These are phyloP conservation scores for Cubamyces sp. DNA, from an alignment of 768 basidiomycete species.

Conservation along the genomic window DNA sequence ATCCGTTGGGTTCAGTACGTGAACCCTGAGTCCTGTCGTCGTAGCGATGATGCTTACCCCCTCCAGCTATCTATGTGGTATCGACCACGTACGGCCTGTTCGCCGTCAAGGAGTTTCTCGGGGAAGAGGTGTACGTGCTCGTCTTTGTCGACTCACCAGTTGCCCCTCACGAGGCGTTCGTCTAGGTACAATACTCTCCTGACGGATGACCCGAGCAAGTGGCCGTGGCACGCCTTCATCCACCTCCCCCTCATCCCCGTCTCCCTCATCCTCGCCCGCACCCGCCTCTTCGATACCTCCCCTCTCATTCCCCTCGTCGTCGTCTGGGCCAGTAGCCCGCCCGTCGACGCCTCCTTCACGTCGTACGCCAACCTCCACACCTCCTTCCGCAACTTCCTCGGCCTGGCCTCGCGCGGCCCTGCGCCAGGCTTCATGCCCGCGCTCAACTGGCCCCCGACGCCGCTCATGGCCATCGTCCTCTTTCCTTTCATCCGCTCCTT, in stretches of 20 bases:
- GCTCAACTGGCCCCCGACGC: constrained; percentile 40
- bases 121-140: constrained; percentile 54
- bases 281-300: constrained; percentile 31
- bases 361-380: constrained; percentile 32
- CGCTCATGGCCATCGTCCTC: constrained; percentile 34
- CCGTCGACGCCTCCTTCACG: constrained; percentile 21
- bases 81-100: constrained; percentile 73
- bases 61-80: constrained; percentile 49
- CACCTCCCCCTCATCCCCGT: constrained; percentile 76
- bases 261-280: constrained; percentile 64
- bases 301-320: constrained; percentile 39
- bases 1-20: constrained; percentile 66
- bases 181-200: constrained; percentile 70
- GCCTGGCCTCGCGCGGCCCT: neutral
- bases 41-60: constrained; percentile 13
- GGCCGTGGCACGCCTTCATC: constrained; percentile 77
- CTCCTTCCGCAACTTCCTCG: constrained; percentile 24
- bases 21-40: neutral
- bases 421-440: constrained; percentile 16
- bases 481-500: constrained; percentile 33
- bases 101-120: constrained; percentile 71
- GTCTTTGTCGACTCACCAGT: neutral
- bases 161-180: constrained; percentile 25
- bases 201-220: constrained; percentile 68
- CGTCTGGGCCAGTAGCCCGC: constrained; percentile 34